Conservation (phyloP, 1,284 basidiomycete species). For the Entoloma clypeatum region DNA sequence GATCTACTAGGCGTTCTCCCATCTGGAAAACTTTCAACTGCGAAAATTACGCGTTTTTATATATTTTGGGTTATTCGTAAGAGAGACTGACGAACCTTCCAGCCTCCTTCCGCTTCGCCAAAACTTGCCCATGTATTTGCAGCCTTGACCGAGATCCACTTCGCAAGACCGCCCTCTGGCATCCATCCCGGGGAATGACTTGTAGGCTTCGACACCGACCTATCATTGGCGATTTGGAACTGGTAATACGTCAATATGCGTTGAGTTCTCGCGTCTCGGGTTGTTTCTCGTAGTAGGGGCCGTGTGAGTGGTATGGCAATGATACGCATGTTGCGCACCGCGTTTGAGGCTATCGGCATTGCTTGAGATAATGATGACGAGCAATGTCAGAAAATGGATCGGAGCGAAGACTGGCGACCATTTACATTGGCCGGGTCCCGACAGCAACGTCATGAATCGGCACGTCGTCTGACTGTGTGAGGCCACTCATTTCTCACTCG, state of each 20-base stretch:
- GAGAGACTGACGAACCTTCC: conserved; percentile 52
- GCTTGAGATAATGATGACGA: too few species aligned
- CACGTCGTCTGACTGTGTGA: too few species aligned
- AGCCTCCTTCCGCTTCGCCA: conserved; percentile 61
- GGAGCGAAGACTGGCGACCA: too few species aligned
- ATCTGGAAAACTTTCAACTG: conserved; percentile 56
- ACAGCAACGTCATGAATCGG: too few species aligned
- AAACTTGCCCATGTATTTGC: conserved; percentile 56
- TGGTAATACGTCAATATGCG: conserved; percentile 40
- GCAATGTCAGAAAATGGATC: too few species aligned
- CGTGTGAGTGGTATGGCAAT: conserved; percentile 25
- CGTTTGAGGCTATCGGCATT: conserved; percentile 20
- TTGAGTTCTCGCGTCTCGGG: conserved; percentile 15
- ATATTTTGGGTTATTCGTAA: conserved; percentile 1
- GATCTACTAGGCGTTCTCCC: conserved; percentile 65
- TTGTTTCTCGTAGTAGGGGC: conserved; percentile 11
- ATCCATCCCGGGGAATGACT: too few species aligned
- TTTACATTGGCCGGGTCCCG: too few species aligned
- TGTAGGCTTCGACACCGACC: conserved; percentile 11
- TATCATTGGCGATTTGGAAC: conserved; percentile 33
- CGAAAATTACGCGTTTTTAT: conserved; percentile 5
- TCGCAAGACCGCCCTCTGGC: conserved; percentile 37
- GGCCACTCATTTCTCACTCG: too few species aligned
- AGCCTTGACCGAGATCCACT: conserved; percentile 49
- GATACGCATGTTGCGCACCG: conserved; percentile 23